Conservation (phyloP, 2,329 filamentous ascomycete species). For the Scolecobasidium constrictum region DNA sequence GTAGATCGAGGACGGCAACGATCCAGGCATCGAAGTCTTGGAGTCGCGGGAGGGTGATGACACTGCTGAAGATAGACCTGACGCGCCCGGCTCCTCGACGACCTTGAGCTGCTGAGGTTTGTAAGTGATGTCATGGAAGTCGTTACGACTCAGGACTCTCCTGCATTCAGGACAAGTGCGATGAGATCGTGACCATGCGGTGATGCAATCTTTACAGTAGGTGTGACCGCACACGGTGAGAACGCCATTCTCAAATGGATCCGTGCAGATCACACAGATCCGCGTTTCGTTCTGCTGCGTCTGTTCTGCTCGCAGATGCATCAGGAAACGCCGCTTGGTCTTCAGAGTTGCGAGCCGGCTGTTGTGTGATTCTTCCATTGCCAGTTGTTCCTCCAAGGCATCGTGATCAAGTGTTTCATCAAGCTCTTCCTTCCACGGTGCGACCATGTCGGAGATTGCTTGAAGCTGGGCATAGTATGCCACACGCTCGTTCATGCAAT, state of each 20-base stretch:
- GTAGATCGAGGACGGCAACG: slow-evolving; percentile 50
- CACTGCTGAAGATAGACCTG: slow-evolving; percentile 10
- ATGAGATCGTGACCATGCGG: slow-evolving; percentile 49
- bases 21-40: slow-evolving; percentile 9
- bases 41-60: slow-evolving; percentile 17
- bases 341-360: slow-evolving; percentile 49
- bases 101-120: slow-evolving; percentile 65
- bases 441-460: slow-evolving; percentile 77
- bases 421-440: slow-evolving; percentile 56
- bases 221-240: slow-evolving; percentile 84
- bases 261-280: slow-evolving; percentile 80
- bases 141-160: slow-evolving; percentile 47
- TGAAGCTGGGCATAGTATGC: slow-evolving; percentile 90
- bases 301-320: slow-evolving; percentile 52
- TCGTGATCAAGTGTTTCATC: slow-evolving; percentile 44
- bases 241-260: slow-evolving; percentile 63
- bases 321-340: slow-evolving; percentile 65
- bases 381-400: slow-evolving; percentile 32
- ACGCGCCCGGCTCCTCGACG: slow-evolving; percentile 41
- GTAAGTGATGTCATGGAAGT: slow-evolving; percentile 76
- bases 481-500: slow-evolving; percentile 72
- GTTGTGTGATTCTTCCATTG: slow-evolving; percentile 42
- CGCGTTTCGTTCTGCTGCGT: slow-evolving; percentile 46
- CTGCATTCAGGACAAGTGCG: slow-evolving; percentile 82
- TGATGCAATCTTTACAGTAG: slow-evolving; percentile 83